Evolutionary conservation across 306 rosid genomes (phyloP).

Genomic region (Cucumis sativus): Cucumber_9930_V3 NC_026659.2:27412501-27413000

Average conservation of each 20-base stretch:
- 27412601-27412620: conserved; percentile 23
- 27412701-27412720: conserved; percentile 16
- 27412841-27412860: conserved; percentile 71
- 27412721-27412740: conserved; percentile 5
- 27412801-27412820: conserved; percentile 91
- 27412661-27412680: conserved; percentile 5
- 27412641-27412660: conserved; percentile 22
- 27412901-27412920: conserved; percentile 25
- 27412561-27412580: neutral
- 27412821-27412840: conserved; percentile 84
- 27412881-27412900: conserved; percentile 69
- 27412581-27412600: neutral
- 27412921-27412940: conserved; percentile 40
- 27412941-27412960: conserved; percentile 73
- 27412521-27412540: neutral
- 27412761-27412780: conserved; percentile 40
- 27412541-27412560: conserved; percentile 6
- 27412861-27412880: conserved; percentile 52
- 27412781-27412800: conserved; percentile 61
- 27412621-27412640: conserved; percentile 17
- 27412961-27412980: conserved; percentile 85
- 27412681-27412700: conserved; percentile 2
- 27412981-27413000: conserved; percentile 36
- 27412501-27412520: neutral
- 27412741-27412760: conserved; percentile 6